Percentiles rank a stretch among this genome's conserved stretches.
These are phyloP conservation scores for Golovinomyces cichoracearum DNA, from an alignment of 2,329 filamentous ascomycete genomes.

Conservation along the genomic window DNA sequence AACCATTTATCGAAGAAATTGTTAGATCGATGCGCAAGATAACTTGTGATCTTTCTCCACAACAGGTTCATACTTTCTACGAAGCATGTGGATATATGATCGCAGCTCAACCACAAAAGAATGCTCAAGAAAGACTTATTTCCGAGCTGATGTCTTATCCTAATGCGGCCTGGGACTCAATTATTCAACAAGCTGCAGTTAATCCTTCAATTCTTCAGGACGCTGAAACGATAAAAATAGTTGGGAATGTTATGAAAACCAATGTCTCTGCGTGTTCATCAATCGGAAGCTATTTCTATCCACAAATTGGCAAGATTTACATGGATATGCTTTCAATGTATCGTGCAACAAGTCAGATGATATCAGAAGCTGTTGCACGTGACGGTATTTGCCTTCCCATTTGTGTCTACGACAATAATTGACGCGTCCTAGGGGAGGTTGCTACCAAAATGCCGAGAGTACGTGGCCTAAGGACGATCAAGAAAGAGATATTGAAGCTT, in stretches of 20 bases:
- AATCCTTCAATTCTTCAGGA: constrained; percentile 76
- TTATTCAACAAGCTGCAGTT: constrained; percentile 66
- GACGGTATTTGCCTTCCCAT: constrained; percentile 32
- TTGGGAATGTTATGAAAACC: constrained; percentile 99
- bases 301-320: constrained; percentile 91
- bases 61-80: constrained; percentile 97
- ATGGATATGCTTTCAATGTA: constrained; percentile 99
- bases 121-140: constrained; percentile 74
- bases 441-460: constrained; percentile 96
- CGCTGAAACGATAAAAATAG: constrained; percentile 85
- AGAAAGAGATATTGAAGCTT: constrained; percentile 96
- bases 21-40: constrained; percentile 89
- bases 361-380: constrained; percentile 68
- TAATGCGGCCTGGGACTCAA: constrained; percentile 83
- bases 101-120: constrained; percentile 83
- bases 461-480: constrained; percentile 82
- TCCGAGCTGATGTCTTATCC: constrained; percentile 80
- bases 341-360: constrained; percentile 81
- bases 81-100: constrained; percentile 99
- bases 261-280: constrained; percentile 97
- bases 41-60: constrained; percentile 77
- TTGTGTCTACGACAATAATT: constrained; percentile 8
- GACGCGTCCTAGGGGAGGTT: constrained; percentile 39
- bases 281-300: constrained; percentile 91
- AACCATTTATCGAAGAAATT: constrained; percentile 97